Conservation (phyloP, 805 yeast species). For the Metschnikowia lachancei region DNA sequence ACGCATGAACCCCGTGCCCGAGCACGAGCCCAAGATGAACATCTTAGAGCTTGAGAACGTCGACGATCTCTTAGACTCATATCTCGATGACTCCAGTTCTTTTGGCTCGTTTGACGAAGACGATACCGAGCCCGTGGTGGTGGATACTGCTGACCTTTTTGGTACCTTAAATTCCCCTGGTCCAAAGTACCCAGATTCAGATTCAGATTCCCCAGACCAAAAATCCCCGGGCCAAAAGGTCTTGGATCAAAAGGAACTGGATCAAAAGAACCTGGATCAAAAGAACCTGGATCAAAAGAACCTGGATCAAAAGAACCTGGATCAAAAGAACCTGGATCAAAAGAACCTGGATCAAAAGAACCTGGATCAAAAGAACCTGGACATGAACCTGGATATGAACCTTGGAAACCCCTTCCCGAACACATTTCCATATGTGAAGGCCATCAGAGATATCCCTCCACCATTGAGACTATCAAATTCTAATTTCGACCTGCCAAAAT, state of each 20-base stretch:
- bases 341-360: background rate
- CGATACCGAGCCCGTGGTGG: conserved; percentile 9
- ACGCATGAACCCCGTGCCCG: background rate
- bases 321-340: too few species aligned
- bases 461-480: conserved; percentile 16
- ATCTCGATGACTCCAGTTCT: conserved; percentile 36
- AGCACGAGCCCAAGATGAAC: background rate
- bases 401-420: conserved; percentile 7
- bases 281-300: too few species aligned
- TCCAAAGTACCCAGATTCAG: conserved; percentile 2
- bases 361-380: too few species aligned
- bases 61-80: conserved; percentile 43
- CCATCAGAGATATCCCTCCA: conserved; percentile 10
- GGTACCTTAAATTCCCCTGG: conserved; percentile 3
- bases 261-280: too few species aligned
- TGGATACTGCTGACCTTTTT: conserved; percentile 8
- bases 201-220: too few species aligned
- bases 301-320: too few species aligned
- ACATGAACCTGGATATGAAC: conserved; percentile 2
- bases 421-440: background rate
- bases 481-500: conserved; percentile 9
- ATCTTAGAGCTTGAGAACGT: conserved; percentile 32
- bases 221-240: too few species aligned
- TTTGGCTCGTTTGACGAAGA: conserved; percentile 26
- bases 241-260: too few species aligned